A percentile compares a stretch with the other conserved stretches of the same genome.
phyloP scores from a whole-genome alignment of 371 early-diverging fungal genomes.

The Batrachochytrium dendrobatidis region DNA sequence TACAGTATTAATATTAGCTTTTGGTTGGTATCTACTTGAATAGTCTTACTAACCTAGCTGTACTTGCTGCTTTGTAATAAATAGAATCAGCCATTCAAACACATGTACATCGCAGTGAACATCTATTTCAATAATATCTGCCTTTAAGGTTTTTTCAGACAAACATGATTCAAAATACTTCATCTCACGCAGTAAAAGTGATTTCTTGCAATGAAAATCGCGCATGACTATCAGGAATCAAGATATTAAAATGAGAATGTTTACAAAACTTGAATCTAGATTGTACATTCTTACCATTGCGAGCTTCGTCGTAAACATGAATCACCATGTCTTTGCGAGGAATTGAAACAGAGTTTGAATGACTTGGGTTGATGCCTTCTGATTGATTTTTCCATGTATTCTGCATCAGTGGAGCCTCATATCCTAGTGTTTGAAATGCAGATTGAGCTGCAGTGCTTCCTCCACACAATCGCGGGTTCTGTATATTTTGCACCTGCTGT shows the following conservation, averaged over 20 bases:
- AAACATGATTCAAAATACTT: constrained; percentile 34
- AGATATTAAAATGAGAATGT: neutral
- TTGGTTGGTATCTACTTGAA: neutral
- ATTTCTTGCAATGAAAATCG: constrained; percentile 37
- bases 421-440: too few species aligned
- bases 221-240: constrained; percentile 20
- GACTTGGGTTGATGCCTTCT: too few species aligned
- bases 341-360: neutral
- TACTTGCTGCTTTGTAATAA: constrained; percentile 19
- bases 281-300: constrained; percentile 21
- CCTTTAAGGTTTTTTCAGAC: constrained; percentile 3
- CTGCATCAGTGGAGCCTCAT: too few species aligned
- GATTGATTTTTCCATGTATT: too few species aligned
- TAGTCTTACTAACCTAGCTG: constrained; percentile 15
- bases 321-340: constrained; percentile 29
- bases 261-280: neutral
- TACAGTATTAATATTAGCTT: neutral
- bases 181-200: constrained; percentile 35
- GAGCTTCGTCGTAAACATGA: constrained; percentile 39
- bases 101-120: constrained; percentile 46
- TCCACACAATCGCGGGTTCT: too few species aligned
- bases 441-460: too few species aligned
- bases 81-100: constrained; percentile 42
- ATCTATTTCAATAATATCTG: constrained; percentile 30
- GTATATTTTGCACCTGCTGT: too few species aligned